Base-by-base conservation (phyloP, 257 asterid genomes). In the Ophiorrhiza pumila region DNA sequence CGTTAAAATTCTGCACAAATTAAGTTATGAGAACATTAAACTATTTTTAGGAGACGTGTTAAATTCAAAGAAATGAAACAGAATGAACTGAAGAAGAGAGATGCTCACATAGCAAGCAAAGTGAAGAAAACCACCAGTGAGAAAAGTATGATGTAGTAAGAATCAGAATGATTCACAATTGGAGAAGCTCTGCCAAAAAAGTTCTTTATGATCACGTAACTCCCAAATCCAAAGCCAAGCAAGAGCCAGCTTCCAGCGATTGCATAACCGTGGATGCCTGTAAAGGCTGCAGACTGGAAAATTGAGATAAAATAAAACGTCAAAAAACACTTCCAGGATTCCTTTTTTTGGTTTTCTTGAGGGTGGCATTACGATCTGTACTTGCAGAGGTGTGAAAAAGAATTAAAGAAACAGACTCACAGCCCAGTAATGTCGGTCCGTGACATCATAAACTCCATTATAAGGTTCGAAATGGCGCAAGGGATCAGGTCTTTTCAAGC, bases 371-470 rank as follows among this genome's bases (percentile, higher is more conserved):
- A 37, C 34, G 46, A 31, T 32, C 27, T 29, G 42, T 17, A 32
- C 31, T 7, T 1, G 68, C 17, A 62, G 42, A 35, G 29, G 29
- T 15, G 7, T 2, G 23, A n/a, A 2, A n/a, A 29, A 5, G 49
- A 17, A 52, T 11, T 27, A 5, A 57, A 8, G 27, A 39, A 73
- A 23, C 1, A n/a, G 37, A 72, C 93, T 82, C 78, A 88, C 88
- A 56, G 85, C 91, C 93, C 93, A 88, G 81, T 86, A 88, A 73
- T 88, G 91, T 57, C 72, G 85, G 79, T 81, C 72, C 20, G 82
- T 71, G 79, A 88, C 66, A 76, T 88, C 85, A 74, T 77, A 86
- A 79, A 46, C 76, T 59, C 89, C 87, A 37, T 72, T 74, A 41
- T 81, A 82, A 4, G 74, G 65, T 68, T 73, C 85, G 74, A 82